Percentiles rank a stretch among this genome's conserved stretches.
Conservation (phyloP, 2,329 filamentous ascomycete genomes). For the Diaporthe helianthi region DNA sequence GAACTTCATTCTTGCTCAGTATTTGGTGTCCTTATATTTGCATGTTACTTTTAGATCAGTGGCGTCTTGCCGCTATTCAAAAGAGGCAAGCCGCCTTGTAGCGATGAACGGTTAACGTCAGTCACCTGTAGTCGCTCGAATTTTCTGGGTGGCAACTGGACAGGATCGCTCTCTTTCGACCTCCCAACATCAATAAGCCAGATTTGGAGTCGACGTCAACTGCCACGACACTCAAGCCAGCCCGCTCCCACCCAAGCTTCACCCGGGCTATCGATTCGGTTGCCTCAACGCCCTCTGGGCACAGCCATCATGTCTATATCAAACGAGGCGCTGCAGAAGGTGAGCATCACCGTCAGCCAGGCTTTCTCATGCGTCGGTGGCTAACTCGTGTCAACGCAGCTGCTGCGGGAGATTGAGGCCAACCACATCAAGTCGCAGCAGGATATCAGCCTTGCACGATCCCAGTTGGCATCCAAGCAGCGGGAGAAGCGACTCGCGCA, state of each 20-base stretch:
- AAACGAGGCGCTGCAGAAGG: constrained; percentile 94
- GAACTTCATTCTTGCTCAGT: no score
- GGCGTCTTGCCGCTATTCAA: not conserved
- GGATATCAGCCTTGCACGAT: constrained; percentile 85
- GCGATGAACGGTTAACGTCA: not conserved
- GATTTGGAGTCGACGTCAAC: not conserved
- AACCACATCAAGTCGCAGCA: constrained; percentile 89
- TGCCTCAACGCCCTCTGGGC: not conserved
- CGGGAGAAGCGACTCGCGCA: constrained; percentile 88
- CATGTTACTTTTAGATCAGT: not conserved
- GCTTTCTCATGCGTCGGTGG: not conserved
- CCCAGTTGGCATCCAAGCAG: constrained; percentile 85
- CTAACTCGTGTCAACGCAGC: constrained; percentile 55
- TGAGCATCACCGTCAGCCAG: constrained; percentile 46
- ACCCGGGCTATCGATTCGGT: no score
- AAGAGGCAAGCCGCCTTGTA: not conserved
- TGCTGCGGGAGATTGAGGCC: constrained; percentile 91
- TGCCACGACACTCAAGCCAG: not conserved
- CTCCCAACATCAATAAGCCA: not conserved
- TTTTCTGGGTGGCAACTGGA: constrained; percentile 4
- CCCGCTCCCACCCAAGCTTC: not conserved
- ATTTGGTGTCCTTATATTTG: no score
- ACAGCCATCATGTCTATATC: constrained; percentile 76
- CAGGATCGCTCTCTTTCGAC: constrained; percentile 1
- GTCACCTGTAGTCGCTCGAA: not conserved